Evolutionary conservation across 768 basidiomycete species (phyloP).

Genomic region (Pulveroboletus frians): DNA sequence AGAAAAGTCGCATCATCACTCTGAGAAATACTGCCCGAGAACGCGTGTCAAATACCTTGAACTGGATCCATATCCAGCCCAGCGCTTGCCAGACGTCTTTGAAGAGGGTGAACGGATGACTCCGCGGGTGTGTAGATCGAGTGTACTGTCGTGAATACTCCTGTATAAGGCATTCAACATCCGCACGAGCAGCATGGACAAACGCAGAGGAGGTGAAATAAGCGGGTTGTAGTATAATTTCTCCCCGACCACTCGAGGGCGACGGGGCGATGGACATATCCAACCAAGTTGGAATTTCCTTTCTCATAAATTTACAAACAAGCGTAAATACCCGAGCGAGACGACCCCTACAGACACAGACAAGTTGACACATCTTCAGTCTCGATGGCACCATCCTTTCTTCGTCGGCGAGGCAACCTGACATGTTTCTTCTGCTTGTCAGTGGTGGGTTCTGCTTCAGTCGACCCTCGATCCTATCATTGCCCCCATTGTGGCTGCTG

Average conservation of each 20-base stretch:
- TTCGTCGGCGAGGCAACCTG: slow-evolving; percentile 46
- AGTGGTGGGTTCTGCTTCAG: slow-evolving; percentile 34
- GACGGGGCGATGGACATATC: slow-evolving; percentile 43
- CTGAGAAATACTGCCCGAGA: slow-evolving; percentile 60
- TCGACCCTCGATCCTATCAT: slow-evolving; percentile 53
- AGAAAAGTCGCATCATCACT: slow-evolving; percentile 56
- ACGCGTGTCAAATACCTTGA: slow-evolving; percentile 66
- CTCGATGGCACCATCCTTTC: slow-evolving; percentile 33
- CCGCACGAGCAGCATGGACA: slow-evolving; percentile 57
- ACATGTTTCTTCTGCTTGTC: slow-evolving; percentile 75
- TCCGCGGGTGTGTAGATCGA: slow-evolving; percentile 19
- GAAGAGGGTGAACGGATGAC: slow-evolving; percentile 62
- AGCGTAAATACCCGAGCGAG: background rate
- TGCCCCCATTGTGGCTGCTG: slow-evolving; percentile 66
- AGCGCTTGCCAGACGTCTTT: slow-evolving; percentile 60
- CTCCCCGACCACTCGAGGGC: slow-evolving; percentile 55
- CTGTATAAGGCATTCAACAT: slow-evolving; percentile 52
- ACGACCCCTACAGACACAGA: background rate
- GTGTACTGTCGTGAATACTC: slow-evolving; percentile 49
- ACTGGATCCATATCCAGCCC: slow-evolving; percentile 74
- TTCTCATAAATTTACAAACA: slow-evolving; percentile 18
- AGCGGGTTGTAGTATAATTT: slow-evolving; percentile 60
- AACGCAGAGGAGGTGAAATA: slow-evolving; percentile 79
- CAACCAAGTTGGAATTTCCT: slow-evolving; percentile 11
- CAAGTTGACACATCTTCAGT: background rate